These are phyloP conservation scores for Penicillium lividum DNA, from an alignment of 495 filamentous ascomycete genomes.

Conservation along the genomic window DNA sequence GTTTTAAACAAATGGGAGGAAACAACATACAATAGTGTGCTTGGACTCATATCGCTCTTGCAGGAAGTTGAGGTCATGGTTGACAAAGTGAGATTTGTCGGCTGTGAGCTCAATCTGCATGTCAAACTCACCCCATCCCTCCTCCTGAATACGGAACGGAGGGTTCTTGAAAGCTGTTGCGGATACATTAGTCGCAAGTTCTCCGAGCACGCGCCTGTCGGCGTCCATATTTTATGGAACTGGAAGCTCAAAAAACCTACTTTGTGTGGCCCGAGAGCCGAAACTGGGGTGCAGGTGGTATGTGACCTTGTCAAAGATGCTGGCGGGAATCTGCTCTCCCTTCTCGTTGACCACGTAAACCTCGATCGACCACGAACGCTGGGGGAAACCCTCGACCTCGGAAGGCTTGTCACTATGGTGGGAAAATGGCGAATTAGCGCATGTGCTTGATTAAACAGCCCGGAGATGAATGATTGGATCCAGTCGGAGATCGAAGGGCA, in stretches of 20 bases:
- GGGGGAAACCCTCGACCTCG: conserved; percentile 82
- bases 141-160: conserved; percentile 86
- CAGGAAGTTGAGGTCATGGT: conserved; percentile 91
- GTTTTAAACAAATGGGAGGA: neutral
- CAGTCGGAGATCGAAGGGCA: neutral
- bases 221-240: too few relatives aligned
- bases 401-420: conserved; percentile 61
- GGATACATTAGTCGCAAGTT: neutral
- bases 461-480: neutral
- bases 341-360: conserved; percentile 60
- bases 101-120: conserved; percentile 81
- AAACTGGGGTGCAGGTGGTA: conserved; percentile 96
- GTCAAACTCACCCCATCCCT: conserved; percentile 99
- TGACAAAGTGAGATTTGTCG: conserved; percentile 78
- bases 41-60: conserved; percentile 77
- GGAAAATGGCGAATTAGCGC: conserved; percentile 8
- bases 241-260: conserved; percentile 43
- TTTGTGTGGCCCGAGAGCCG: conserved; percentile 71
- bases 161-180: conserved; percentile 71
- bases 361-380: conserved; percentile 71
- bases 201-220: neutral
- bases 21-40: conserved; percentile 67
- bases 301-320: conserved; percentile 82
- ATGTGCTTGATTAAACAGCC: neutral
- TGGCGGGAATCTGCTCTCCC: conserved; percentile 71